A percentile compares a stretch with the other conserved stretches of the same genome.
Conservation (phyloP, 805 yeast genomes). For the Yamadazyma paraphyllophila region DNA sequence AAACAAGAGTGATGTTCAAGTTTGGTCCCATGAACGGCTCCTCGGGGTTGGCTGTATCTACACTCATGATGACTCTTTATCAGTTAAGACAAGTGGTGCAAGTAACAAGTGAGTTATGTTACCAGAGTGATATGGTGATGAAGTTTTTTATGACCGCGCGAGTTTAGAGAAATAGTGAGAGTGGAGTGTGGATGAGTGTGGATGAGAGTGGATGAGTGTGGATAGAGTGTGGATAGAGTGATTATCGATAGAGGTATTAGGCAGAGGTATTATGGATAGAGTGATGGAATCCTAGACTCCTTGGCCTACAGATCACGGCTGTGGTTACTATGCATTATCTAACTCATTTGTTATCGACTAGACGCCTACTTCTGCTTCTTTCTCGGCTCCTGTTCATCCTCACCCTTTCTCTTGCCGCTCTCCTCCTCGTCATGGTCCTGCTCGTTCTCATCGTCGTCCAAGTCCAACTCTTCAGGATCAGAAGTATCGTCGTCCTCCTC, state of each 20-base stretch:
- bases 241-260: too few relatives aligned
- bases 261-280: too few relatives aligned
- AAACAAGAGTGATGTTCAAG: conserved; percentile 81
- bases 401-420: conserved; percentile 6
- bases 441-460: conserved; percentile 27
- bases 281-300: too few relatives aligned
- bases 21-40: conserved; percentile 63
- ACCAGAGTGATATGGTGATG: background rate
- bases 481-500: conserved; percentile 50
- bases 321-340: too few relatives aligned
- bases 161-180: too few relatives aligned
- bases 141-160: background rate
- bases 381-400: conserved; percentile 2
- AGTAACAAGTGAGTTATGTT: background rate
- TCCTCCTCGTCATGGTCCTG: background rate
- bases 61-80: conserved; percentile 8
- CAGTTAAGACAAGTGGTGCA: conserved; percentile 1
- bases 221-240: too few relatives aligned
- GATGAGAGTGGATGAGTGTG: too few relatives aligned
- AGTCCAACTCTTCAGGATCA: conserved; percentile 52
- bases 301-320: too few relatives aligned
- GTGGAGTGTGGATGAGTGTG: too few relatives aligned
- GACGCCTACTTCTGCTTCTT: conserved; percentile 4
- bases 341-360: too few relatives aligned
- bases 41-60: conserved; percentile 6